Conservation (phyloP, 1,284 basidiomycete species). For the Moesziomyces parantarcticus region DNA sequence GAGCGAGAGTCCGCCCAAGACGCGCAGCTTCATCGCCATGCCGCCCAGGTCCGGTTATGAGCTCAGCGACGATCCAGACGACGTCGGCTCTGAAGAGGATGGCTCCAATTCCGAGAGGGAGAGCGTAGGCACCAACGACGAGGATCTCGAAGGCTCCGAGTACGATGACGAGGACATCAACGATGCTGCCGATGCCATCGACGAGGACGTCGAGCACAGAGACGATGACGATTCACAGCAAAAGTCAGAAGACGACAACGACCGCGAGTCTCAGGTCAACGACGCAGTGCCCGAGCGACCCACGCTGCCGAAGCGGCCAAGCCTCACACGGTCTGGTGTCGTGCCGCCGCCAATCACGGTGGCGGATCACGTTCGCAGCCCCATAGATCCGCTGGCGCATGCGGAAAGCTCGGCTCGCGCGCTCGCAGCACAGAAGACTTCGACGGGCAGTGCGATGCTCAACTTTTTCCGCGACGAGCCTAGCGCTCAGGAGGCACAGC, state of each 20-base stretch:
- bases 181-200: conserved; percentile 21
- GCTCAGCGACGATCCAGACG: conserved; percentile 66
- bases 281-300: conserved; percentile 21
- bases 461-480: conserved; percentile 48
- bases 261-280: background rate
- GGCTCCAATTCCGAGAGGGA: conserved; percentile 59
- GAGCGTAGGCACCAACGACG: conserved; percentile 57
- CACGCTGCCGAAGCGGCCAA: conserved; percentile 51
- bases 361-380: conserved; percentile 19
- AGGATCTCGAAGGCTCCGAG: conserved; percentile 47
- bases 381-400: conserved; percentile 34
- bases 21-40: conserved; percentile 66
- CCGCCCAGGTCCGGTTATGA: conserved; percentile 67
- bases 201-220: conserved; percentile 26
- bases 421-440: conserved; percentile 39
- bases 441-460: conserved; percentile 44
- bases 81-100: conserved; percentile 65
- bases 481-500: conserved; percentile 17
- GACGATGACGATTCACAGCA: conserved; percentile 11
- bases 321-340: conserved; percentile 52
- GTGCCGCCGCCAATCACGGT: conserved; percentile 46
- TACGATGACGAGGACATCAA: conserved; percentile 49
- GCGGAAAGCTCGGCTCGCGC: conserved; percentile 34
- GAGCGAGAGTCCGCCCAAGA: conserved; percentile 65
- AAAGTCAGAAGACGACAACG: background rate